Percentiles rank a stretch among this genome's conserved stretches.
phyloP scores from a whole-genome alignment of 2,329 filamentous ascomycete species.

The Nemania bipapillata region DNA sequence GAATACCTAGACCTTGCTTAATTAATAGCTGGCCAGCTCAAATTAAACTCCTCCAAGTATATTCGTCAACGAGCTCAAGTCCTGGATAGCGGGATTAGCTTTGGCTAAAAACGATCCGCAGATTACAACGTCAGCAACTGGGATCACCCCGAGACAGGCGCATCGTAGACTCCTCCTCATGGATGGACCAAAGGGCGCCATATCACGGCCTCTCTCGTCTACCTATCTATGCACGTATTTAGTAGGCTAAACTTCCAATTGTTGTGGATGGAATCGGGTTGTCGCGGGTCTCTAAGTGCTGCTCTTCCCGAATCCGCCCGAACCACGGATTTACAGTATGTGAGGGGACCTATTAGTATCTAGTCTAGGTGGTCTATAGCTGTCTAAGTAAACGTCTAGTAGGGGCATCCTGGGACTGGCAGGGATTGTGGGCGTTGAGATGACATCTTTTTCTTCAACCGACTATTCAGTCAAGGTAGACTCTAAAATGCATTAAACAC shows the following conservation, averaged over 20 bases:
- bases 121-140: background rate
- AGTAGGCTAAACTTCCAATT: background rate
- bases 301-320: constrained; percentile 18
- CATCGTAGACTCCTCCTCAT: background rate
- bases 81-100: background rate
- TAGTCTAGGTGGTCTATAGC: background rate
- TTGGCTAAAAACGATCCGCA: background rate
- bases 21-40: background rate
- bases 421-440: constrained; percentile 17
- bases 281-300: constrained; percentile 3
- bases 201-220: background rate
- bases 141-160: background rate
- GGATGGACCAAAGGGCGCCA: background rate
- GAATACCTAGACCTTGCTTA: too few relatives aligned
- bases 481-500: background rate
- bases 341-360: background rate
- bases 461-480: too few relatives aligned
- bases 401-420: constrained; percentile 6
- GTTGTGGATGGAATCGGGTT: constrained; percentile 7
- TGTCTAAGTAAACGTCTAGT: background rate
- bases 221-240: too few relatives aligned
- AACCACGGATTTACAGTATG: background rate
- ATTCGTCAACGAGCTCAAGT: background rate
- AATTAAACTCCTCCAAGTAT: background rate
- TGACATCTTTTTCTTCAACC: background rate